Base-by-base conservation (phyloP, 2,329 filamentous ascomycete genomes). In the Hymenoscyphus scutula region DNA sequence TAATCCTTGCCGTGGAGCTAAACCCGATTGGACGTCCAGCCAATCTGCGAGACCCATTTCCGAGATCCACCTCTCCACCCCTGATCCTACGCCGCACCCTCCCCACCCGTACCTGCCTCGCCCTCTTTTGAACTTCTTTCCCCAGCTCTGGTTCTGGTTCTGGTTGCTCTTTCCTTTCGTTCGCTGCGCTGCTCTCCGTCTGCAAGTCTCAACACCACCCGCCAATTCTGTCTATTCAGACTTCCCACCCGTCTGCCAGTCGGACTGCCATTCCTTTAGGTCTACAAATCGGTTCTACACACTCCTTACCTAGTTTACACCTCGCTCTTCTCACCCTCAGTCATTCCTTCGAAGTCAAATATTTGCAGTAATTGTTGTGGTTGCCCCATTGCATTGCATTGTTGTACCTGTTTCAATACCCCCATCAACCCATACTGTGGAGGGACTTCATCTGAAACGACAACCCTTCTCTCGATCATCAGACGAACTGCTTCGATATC, bases 191-290 rank as follows among this genome's bases (percentile, higher is more conserved):
- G 41, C n/a, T 45, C 41, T n/a, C 41, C n/a, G n/a, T 45, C n/a
- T 45, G 41, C 41, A 48, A 48, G 41, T 34, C 41, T 48, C 41
- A 48, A 48, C 41, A 48, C 41, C 41, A 48, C n/a, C 41, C 41
- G n/a, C 41, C 10, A 23, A 41, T 41, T 41, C 38, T 19, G 15
- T 48, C 41, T 48, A 19, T 48, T 23, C n/a, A 48, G 41, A 23
- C n/a, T 48, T 23, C n/a, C 10, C 41, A 10, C 41, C n/a, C n/a
- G 41, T 23, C 41, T 48, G 41, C 41, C 19, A 81, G 80, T 56
- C 81, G 76, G 83, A 82, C 81, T 78, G 80, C 77, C 84, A 80
- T 77, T 85, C 82, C 71, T 84, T 84, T 79, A 48, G 73, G 70
- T 74, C 70, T 65, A 41, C 67, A n/a, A 56, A 48, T 11, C 41